These are phyloP conservation scores for Acer yangbiense DNA, from an alignment of 345 rosid species.

Conservation along the genomic window DNA sequence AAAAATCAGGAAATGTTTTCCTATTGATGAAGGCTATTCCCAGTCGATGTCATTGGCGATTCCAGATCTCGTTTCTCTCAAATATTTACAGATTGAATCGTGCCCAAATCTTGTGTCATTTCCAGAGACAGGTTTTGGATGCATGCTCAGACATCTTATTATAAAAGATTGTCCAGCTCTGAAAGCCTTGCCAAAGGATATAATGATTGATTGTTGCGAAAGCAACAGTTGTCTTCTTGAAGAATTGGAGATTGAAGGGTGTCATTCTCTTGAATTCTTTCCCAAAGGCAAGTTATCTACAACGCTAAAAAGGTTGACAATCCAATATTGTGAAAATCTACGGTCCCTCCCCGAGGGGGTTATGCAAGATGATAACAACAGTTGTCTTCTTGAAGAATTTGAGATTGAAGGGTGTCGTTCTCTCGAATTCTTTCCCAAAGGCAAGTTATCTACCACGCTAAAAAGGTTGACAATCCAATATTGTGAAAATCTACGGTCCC, in stretches of 20 bases:
- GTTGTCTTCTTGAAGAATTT: background rate
- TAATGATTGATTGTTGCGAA: background rate
- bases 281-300: too few relatives aligned
- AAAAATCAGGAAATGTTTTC: background rate
- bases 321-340: too few relatives aligned
- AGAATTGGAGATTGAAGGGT: too few relatives aligned
- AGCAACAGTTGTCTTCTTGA: too few relatives aligned
- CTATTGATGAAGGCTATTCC: background rate
- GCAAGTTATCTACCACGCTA: background rate
- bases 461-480: background rate
- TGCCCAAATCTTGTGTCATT: background rate
- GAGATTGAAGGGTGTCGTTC: background rate
- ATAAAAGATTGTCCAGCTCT: background rate
- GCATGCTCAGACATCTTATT: background rate
- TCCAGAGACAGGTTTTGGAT: background rate
- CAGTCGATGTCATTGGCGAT: background rate
- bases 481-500: background rate
- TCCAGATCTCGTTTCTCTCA: background rate
- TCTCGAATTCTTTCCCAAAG: background rate
- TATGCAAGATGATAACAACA: too few relatives aligned
- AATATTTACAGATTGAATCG: background rate
- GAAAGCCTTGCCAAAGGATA: background rate
- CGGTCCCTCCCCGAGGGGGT: too few relatives aligned
- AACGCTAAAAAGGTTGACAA: too few relatives aligned
- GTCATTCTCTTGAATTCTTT: too few relatives aligned